Base-by-base conservation (phyloP, 805 yeast species). In the Metschnikowia peoriensis region DNA sequence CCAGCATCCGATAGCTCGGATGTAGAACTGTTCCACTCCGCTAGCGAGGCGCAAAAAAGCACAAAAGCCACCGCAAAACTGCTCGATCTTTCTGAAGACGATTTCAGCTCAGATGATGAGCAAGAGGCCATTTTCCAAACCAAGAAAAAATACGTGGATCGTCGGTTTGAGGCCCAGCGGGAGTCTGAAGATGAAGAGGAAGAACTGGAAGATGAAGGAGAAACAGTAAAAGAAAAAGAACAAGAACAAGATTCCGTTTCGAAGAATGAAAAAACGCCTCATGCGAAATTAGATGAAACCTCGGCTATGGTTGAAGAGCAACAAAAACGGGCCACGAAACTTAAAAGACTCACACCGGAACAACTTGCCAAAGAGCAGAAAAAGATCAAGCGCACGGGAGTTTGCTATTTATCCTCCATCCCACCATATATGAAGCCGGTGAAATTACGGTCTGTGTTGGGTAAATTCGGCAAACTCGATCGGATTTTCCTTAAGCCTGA, bases 371-470 rank as follows among this genome's bases (percentile, higher is more conserved):
- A 82, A 64, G 81, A 80, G 54, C 77, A 80, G 55, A 78, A 78
- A 59, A 80, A 79, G 59, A 77, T 81, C 38, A 82, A 78, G 55
- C 84, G 81, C 61, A 85, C 97, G 0, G 99, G 99, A 6, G 97
- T 94, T 1, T 86, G 96, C n/a, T 94, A 94, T 61, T 69, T 94
- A 2, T 91, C 97, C 0, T 81, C 86, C 46, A 81, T 94, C 9
- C 99, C 99, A 0, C 99, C 99, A 28, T 94, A 88, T 66, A 94
- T 94, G 99, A 92, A 92, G 66, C 98, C 99, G 1, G 82, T 86
- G 1, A 94, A 91, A 66, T 75, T 94, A 70, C 79, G 96, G 61
- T 94, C 91, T 47, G 80, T 94, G 11, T 73, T 94, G 35, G 69
- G 84, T 4, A 76, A 89, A 55, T 94, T 93, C 70, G 99, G 99